A percentile compares a stretch with the other conserved stretches of the same genome.
Evolutionary conservation across 2,329 filamentous ascomycete species (phyloP).

Genomic region (Paecilomyces variotii): DNA sequence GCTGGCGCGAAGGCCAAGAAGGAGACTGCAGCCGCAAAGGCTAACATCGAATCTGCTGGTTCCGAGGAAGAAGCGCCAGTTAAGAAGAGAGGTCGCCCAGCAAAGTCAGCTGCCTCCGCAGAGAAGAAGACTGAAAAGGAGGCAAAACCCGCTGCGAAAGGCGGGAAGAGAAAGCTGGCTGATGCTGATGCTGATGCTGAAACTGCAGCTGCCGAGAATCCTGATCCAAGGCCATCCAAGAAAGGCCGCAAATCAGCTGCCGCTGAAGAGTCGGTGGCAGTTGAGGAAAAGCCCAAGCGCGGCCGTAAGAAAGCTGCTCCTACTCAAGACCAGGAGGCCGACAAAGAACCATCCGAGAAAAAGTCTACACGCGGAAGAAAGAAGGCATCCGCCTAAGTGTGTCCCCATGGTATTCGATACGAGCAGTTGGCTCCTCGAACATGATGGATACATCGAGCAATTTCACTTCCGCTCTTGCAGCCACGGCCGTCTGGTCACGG

Average conservation of each 20-base stretch:
- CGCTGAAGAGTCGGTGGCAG: conserved; percentile 1
- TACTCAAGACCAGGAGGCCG: conserved; percentile 5
- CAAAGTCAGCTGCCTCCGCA: conserved; percentile 8
- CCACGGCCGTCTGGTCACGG: neutral
- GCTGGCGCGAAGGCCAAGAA: neutral
- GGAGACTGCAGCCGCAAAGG: conserved; percentile 4
- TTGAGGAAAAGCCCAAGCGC: conserved; percentile 8
- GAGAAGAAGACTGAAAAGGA: conserved; percentile 26
- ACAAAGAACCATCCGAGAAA: neutral
- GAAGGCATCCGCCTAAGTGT: neutral
- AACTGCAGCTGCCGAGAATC: neutral
- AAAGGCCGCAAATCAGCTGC: conserved; percentile 1
- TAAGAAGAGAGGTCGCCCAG: conserved; percentile 14
- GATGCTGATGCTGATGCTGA: neutral
- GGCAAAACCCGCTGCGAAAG: conserved; percentile 7
- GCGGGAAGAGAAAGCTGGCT: conserved; percentile 4
- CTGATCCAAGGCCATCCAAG: neutral
- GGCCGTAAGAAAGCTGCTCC: conserved; percentile 2
- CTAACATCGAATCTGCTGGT: conserved; percentile 5
- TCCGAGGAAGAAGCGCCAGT: conserved; percentile 7
- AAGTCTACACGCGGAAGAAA: conserved; percentile 1
- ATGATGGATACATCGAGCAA: neutral
- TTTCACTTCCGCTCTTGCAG: neutral
- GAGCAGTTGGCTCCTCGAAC: neutral
- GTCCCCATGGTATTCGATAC: neutral